Percentiles rank a stretch among this genome's conserved stretches.
Conservation (phyloP, 257 asterid species). For the Verbena officinalis region DNA sequence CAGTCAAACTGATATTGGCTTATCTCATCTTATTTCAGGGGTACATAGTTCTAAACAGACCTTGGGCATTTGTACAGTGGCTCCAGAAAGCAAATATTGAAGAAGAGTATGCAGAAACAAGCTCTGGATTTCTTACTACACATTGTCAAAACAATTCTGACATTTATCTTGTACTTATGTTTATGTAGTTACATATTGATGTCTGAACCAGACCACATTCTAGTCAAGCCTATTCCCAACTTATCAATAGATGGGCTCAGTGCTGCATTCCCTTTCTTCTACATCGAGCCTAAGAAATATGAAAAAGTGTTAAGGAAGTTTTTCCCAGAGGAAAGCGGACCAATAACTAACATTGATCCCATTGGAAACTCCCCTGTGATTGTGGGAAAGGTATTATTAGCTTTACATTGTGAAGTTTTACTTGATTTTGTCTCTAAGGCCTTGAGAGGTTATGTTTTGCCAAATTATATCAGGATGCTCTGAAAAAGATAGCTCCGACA, state of each 20-base stretch:
- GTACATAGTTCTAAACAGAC: conserved; percentile 93
- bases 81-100: conserved; percentile 83
- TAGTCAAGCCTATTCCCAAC: conserved; percentile 92
- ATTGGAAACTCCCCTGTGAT: conserved; percentile 97
- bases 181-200: conserved; percentile 78
- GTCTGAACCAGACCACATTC: conserved; percentile 95
- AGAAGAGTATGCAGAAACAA: conserved; percentile 70
- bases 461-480: conserved; percentile 55
- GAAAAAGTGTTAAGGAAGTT: conserved; percentile 74
- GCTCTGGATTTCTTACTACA: conserved; percentile 1
- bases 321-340: conserved; percentile 73
- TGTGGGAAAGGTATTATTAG: conserved; percentile 66
- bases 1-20: conserved; percentile 15
- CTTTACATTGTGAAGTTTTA: neutral
- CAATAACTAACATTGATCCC: conserved; percentile 86
- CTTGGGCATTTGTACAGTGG: conserved; percentile 99
- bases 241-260: conserved; percentile 69
- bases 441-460: conserved; percentile 9
- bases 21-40: conserved; percentile 56
- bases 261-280: conserved; percentile 95
- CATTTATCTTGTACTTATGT: conserved; percentile 10
- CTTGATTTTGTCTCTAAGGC: conserved; percentile 16
- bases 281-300: conserved; percentile 85
- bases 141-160: neutral
- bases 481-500: conserved; percentile 85